Evolutionary conservation across 345 rosid species (phyloP), one percentile per base, ranked within the genome.

Genomic region (Dipteronia sinensis): DNA sequence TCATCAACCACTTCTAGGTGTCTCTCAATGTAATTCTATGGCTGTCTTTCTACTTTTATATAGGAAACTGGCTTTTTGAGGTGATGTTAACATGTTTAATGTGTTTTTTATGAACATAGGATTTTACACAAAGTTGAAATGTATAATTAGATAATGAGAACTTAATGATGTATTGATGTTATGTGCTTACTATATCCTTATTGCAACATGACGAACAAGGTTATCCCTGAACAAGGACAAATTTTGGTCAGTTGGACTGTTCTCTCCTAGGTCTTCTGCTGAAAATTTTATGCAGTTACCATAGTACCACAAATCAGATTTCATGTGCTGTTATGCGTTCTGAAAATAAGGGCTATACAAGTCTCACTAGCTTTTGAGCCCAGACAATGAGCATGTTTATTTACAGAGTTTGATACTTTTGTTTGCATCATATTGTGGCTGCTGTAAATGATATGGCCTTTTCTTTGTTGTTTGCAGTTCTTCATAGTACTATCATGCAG

Each of bases 401-500:
- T 12, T 16, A 22, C 29, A 46, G 29, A 23, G 13, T 16, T 20
- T 63, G 8, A 51, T 49, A 20, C 31, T 31, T 74, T 55, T 71
- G 44, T 69, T 63, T 34, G 77, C 27, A 6, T 40, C 17, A n/a
- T 23, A 7, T 66, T 67, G 23, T 67, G 66, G 16, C 31, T 44
- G 19, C 20, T 22, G 56, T 7, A 68, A 74, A 27, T 66, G 79
- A 76, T 72, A 19, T 38, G 44, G 38, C 38, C 34, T 66, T 19
- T 22, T 31, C 66, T 76, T 72, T 75, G 34, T 58, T 75, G 58
- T 73, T 38, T 82, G 86, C 95, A 97, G 98, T 79, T 87, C 82
- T 97, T 97, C 87, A 76, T 93, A 34, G 69, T 94, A 76, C 78
- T 97, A 55, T 94, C 99, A 1, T 97, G 99, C 86, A 87, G 80